Evolutionary conservation across 108 stramenopile genomes (phyloP).

Genomic region (Asterionellopsis glacialis): DNA sequence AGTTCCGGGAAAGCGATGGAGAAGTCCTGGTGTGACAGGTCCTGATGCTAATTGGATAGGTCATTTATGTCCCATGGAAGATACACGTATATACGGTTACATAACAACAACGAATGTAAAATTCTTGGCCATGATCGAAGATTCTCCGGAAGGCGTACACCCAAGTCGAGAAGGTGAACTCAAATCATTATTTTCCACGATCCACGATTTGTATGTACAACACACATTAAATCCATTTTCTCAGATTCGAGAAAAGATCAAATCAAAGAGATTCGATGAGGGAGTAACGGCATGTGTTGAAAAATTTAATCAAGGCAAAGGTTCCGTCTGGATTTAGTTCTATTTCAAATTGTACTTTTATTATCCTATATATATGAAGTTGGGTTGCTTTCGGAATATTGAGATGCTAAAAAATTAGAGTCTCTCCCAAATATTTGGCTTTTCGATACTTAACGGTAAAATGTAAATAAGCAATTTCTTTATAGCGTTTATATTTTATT

Average conservation of each 20-base stretch:
- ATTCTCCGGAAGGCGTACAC: constrained; percentile 6
- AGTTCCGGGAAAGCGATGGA: constrained; percentile 15
- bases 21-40: neutral
- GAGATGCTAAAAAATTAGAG: no score
- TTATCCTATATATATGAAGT: no score
- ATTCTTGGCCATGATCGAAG: constrained; percentile 34
- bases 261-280: constrained; percentile 25
- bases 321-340: no score
- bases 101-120: constrained; percentile 39
- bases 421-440: no score
- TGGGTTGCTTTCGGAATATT: no score
- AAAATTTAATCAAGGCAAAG: constrained; percentile 14
- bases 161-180: constrained; percentile 26
- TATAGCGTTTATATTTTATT: no score
- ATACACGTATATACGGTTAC: constrained; percentile 26
- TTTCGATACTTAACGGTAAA: no score
- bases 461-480: no score
- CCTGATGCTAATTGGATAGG: constrained; percentile 38
- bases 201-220: constrained; percentile 39
- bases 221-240: constrained; percentile 49
- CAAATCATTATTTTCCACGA: constrained; percentile 31
- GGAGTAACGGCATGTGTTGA: constrained; percentile 15
- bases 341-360: no score
- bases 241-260: constrained; percentile 23
- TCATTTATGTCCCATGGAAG: constrained; percentile 33